phyloP scores from a whole-genome alignment of 2,329 filamentous ascomycete species.

The Pseudocercospora eumusae region DNA sequence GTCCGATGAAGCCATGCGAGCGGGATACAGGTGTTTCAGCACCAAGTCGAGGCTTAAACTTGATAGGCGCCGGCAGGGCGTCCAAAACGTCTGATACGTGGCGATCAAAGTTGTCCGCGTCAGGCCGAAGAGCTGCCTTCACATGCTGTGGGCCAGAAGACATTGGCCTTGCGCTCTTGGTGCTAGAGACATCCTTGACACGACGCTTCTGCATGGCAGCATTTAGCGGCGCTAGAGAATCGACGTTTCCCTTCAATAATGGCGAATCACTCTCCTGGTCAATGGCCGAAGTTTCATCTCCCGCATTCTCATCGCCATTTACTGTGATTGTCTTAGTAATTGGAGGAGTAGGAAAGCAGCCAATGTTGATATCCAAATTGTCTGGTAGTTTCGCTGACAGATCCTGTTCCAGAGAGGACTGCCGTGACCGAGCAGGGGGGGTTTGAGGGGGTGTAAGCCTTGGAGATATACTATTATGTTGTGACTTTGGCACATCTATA shows the following conservation, averaged over 20 bases:
- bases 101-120: constrained; percentile 58
- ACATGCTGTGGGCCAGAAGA: neutral
- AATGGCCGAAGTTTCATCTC: neutral
- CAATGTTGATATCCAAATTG: neutral
- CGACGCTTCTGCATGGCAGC: constrained; percentile 47
- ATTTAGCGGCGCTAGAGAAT: constrained; percentile 44
- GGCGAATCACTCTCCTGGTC: constrained; percentile 12
- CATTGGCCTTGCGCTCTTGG: constrained; percentile 15
- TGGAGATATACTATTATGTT: constrained; percentile 25
- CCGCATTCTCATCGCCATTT: neutral
- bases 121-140: constrained; percentile 5
- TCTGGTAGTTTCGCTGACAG: neutral
- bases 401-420: neutral
- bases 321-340: neutral
- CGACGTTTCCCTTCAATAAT: neutral
- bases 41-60: constrained; percentile 61
- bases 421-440: constrained; percentile 11
- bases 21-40: constrained; percentile 40
- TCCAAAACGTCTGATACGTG: constrained; percentile 43
- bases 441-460: constrained; percentile 22
- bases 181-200: constrained; percentile 13
- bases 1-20: constrained; percentile 24
- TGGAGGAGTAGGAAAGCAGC: constrained; percentile 26
- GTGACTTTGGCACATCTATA: constrained; percentile 33
- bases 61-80: constrained; percentile 63